A percentile compares a stretch with the other conserved stretches of the same genome.
These are phyloP conservation scores for Claviceps sp. DNA, from an alignment of 2,329 filamentous ascomycete genomes.

Conservation along the genomic window DNA sequence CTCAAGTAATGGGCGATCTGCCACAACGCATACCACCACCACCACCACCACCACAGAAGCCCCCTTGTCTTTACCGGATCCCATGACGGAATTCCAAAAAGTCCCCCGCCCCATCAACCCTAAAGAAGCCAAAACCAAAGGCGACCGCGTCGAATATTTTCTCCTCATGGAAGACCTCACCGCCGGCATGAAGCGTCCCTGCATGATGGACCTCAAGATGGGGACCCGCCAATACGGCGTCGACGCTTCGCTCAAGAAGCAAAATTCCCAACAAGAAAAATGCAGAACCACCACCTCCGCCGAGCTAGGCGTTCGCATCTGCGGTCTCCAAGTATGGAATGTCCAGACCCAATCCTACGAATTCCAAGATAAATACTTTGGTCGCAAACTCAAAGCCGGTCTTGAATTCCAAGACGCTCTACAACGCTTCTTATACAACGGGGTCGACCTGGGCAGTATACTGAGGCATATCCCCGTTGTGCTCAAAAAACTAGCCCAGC, in stretches of 20 bases:
- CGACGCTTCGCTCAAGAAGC: constrained; percentile 83
- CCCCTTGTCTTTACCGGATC: constrained; percentile 24
- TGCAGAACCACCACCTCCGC: constrained; percentile 85
- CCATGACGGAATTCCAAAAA: constrained; percentile 22
- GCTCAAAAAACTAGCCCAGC: constrained; percentile 64
- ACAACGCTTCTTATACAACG: constrained; percentile 83
- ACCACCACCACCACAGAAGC: constrained; percentile 14
- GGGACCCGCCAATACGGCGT: constrained; percentile 93
- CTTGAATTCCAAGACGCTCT: constrained; percentile 80
- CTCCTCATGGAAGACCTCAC: constrained; percentile 88
- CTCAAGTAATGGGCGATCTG: background rate
- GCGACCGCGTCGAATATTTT: constrained; percentile 75
- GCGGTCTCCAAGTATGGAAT: constrained; percentile 95
- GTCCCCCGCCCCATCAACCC: constrained; percentile 56
- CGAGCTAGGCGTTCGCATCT: constrained; percentile 83
- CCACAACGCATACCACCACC: constrained; percentile 13
- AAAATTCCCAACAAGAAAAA: constrained; percentile 82
- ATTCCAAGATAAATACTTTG: constrained; percentile 98
- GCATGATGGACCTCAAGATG: constrained; percentile 98
- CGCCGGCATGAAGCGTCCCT: constrained; percentile 89
- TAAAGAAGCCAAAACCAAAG: constrained; percentile 37
- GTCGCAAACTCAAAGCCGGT: constrained; percentile 75
- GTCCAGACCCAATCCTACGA: constrained; percentile 67
- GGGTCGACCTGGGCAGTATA: constrained; percentile 66
- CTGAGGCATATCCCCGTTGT: constrained; percentile 78